Base-by-base conservation (phyloP, 2,329 filamentous ascomycete species). In the Talaromyces marneffei region DNA sequence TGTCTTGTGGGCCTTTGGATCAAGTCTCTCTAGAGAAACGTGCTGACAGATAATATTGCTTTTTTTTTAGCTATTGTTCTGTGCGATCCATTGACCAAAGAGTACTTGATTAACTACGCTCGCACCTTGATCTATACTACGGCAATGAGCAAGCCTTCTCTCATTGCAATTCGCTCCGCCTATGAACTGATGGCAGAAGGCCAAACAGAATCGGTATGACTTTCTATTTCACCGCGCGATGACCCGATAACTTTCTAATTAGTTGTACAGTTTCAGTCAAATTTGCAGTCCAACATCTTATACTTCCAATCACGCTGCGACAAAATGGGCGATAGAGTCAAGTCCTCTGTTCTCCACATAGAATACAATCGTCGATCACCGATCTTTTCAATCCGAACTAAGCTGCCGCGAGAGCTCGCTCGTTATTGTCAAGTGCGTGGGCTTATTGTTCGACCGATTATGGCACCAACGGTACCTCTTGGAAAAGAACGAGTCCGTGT, bases 111-210 rank as follows among this genome's bases (percentile, higher is more conserved):
- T 72, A 91, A 92, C 69, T 91, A 91, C 68, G 87, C 88, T 0
- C 83, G 88, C n/a, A 86, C 83, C 1, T 75, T 91, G 44, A 90
- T 91, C 59, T 92, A 90, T 71, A 90, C 88, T 0, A 91, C 88
- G 0, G 86, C 87, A 31, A 81, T 89, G 75, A 81, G 85, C 0
- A 84, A 85, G 42, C 83, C 87, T 0, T 79, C 82, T 1, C 78
- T 89, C 1, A 82, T 82, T 0, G 81, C 82, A 14, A 86, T 89
- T 57, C 76, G 79, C 44, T 78, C 82, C 0, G 79, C 81, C 0
- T 89, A 87, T 67, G 77, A 80, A 7, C 80, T 86, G 33, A 74
- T 90, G n/a, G 70, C 69, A 8, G 71, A 74, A 1, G 84, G 83
- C 0, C 69, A 75, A 33, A 84, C 82, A 0, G 76, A 80, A 59